These are phyloP conservation scores for Leishmania major DNA, from an alignment of 208 protist species.

Conservation along the genomic window DNA sequence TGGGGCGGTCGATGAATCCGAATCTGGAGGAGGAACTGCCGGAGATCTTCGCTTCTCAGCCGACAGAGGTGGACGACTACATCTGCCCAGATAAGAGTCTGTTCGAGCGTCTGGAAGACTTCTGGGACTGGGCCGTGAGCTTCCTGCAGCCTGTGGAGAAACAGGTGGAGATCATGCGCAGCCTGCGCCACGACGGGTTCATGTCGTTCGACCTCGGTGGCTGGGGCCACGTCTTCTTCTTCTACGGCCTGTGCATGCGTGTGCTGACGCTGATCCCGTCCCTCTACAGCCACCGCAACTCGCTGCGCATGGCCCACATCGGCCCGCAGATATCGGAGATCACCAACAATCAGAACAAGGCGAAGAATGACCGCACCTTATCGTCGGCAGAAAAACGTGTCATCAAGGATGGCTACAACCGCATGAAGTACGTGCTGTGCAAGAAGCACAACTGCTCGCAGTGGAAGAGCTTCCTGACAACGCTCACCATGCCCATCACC, in stretches of 20 bases:
- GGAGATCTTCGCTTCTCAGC: constrained; percentile 84
- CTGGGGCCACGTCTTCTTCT: constrained; percentile 87
- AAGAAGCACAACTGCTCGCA: constrained; percentile 84
- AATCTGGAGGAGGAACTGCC: constrained; percentile 84
- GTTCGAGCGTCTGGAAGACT: constrained; percentile 86
- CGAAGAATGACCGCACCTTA: constrained; percentile 81
- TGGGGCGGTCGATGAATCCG: constrained; percentile 37
- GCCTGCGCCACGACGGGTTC: constrained; percentile 69
- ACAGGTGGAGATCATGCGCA: constrained; percentile 84
- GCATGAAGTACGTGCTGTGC: constrained; percentile 86
- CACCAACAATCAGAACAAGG: constrained; percentile 74
- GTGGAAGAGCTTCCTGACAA: constrained; percentile 80
- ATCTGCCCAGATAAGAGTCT: constrained; percentile 83
- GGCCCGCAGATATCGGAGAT: constrained; percentile 78
- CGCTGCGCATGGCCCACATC: constrained; percentile 79
- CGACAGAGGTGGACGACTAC: constrained; percentile 86
- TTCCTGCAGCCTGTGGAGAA: constrained; percentile 89
- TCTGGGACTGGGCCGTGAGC: constrained; percentile 86
- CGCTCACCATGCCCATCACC: constrained; percentile 75
- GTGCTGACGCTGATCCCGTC: constrained; percentile 76
- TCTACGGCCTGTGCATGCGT: constrained; percentile 79
- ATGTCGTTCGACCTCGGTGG: constrained; percentile 72
- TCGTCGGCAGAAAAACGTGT: constrained; percentile 84
- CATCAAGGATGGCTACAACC: constrained; percentile 85
- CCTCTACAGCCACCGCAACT: constrained; percentile 85